Evolutionary conservation across 306 rosid genomes (phyloP), one percentile per base, ranked within the genome.

Genomic region (Cucumis cinereus): DNA sequence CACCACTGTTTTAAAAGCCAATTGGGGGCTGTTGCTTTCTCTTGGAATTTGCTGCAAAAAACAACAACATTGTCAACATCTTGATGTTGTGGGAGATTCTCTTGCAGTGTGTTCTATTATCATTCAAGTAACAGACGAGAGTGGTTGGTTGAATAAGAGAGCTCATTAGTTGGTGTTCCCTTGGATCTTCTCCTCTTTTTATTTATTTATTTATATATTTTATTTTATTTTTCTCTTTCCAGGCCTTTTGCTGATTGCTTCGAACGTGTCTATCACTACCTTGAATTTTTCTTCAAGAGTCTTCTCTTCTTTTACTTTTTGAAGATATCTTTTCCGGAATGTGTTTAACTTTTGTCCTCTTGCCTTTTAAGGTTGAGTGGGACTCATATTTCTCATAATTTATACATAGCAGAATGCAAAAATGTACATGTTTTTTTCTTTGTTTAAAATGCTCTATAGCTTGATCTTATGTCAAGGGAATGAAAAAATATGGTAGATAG

Each of bases 121-220:
- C 76, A 71, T 71, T 47, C 24, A 50, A 71, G 76, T 24, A 71
- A 50, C 24, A 50, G 24, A 71, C 76, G 49, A 71, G 76, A 71
- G 76, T 71, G 10, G 76, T 71, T 71, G 76, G 43, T 71, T 49
- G 76, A 71, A 28, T 71, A 71, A 26, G 76, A 71, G 45, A 28
- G 76, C 20, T 71, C 76, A 71, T 49, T 71, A 50, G 43, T 49
- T 26, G 8, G 22, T 71, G 76, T 71, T 71, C 76, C 76, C 76
- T 71, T 49, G 59, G 76, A 71, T 26, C 33, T 71, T 71, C 28
- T 26, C 57, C 75, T 19, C 22, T 68, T 50, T 45, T 45, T 45
- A 45, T 45, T 45, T 45, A 45, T 45, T 45, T 45, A 3, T 45
- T 3, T 12, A 45, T 41, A 0, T 41, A 41, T 12, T 45, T 12